Evolutionary conservation across 768 basidiomycete species (phyloP), one percentile per base, ranked within the genome.

Genomic region (Collybia nuda): DNA sequence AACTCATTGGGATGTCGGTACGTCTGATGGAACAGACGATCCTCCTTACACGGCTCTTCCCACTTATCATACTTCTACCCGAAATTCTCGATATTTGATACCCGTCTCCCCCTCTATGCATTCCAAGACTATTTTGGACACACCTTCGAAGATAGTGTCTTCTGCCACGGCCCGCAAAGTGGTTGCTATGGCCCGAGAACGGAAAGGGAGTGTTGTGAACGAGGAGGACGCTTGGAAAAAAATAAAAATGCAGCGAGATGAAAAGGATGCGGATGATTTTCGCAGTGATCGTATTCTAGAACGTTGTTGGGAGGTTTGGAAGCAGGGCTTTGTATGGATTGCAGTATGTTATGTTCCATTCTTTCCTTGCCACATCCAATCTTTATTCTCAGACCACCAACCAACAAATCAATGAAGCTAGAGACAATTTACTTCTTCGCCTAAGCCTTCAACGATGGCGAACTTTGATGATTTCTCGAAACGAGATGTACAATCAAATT

Each of bases 171-270:
- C 68, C 35, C 66, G 67, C 21, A 58, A 58, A 46, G 60, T 55
- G 12, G 51, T 72, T 21, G 61, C 65, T 5, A 55, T 59, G 35
- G 66, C 66, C 40, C 64, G 74, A 42, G 75, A 72, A 54, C 73
- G 75, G 22, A 77, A 68, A 56, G 76, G 72, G 11, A 80, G 72
- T 55, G 69, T 74, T n/a, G 66, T 83, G 17, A 83, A 87, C 57
- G 81, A 86, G 60, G 81, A 86, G 48, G 85, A 88, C 50, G 85
- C 85, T 0, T 93, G 89, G 88, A 83, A 84, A 56, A 88, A 84
- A 54, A 83, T 90, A 28, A 76, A 79, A 60, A 80, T 86, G 74
- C 76, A 80, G 40, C 80, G 81, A 57, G 82, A 89, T 55, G 85
- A 91, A 60, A 72, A 78, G 56, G 78, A 82, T 23, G 92, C 92